Evolutionary conservation across 1,139 yeast genomes (phyloP), one percentile per base, ranked within the genome.

Genomic region (Lodderomyces parapsilosis): DNA sequence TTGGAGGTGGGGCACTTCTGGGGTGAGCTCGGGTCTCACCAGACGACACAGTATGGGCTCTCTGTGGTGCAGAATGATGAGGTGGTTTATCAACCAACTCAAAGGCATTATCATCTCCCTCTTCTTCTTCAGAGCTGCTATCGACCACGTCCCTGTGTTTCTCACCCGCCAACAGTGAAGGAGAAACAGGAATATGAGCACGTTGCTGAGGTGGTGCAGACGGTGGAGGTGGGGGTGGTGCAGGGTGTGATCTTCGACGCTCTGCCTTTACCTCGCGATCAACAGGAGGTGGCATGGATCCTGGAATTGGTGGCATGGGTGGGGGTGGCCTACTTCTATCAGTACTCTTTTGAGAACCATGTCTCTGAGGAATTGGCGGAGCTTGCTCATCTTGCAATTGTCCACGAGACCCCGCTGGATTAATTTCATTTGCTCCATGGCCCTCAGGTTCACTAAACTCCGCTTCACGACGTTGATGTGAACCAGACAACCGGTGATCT

Each of bases 301-400:
- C 47, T 6, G 52, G 52, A 18, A 46, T 38, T n/a, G 58, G 49
- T 13, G 45, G 40, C 15, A 18, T 18, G 25, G 42, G 33, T 22
- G 48, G 45, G 8, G 46, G 42, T 17, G 46, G 44, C 10, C 43
- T 44, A 8, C 38, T 13, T 27, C 23, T 10, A 25, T 17, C 35
- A 11, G n/a, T 18, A 20, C 15, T 22, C 6, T 23, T 22, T 14
- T 23, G 41, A 11, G 41, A 25, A 10, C 34, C 17, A 20, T 50
- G 50, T 25, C 40, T 40, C 14, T 47, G 47, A 13, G 43, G 45
- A 9, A 38, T 38, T 11, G 42, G 40, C n/a, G 43, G 43, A 23
- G 11, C 30, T 30, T 11, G 4, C 15, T 15, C 11, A 4, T 3
- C 3, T 30, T 14, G 11, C 2, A 19, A 6, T 5, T 28, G 18